A percentile compares a stretch with the other conserved stretches of the same genome.
phyloP scores from a whole-genome alignment of 306 rosid genomes.

The Mimosa bimucronata region DNA sequence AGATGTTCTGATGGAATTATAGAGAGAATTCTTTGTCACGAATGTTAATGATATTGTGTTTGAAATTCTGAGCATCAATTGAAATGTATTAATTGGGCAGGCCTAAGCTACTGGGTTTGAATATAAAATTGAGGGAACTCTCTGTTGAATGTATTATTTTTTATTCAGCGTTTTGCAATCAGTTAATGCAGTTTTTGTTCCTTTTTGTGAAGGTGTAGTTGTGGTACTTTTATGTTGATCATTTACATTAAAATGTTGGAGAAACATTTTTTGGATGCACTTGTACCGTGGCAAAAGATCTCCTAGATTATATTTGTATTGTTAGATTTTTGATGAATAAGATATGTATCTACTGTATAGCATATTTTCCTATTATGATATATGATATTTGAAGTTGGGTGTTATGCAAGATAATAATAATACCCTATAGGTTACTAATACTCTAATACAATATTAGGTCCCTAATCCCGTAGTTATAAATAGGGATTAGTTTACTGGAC shows the following conservation, averaged over 20 bases:
- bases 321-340: slow-evolving; percentile 29
- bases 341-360: not conserved
- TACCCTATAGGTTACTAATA: too few relatives aligned
- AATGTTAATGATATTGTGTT: not conserved
- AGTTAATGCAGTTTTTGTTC: not conserved
- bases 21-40: not conserved
- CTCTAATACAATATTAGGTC: too few relatives aligned
- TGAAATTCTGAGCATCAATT: not conserved
- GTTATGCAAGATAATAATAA: too few relatives aligned
- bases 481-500: too few relatives aligned
- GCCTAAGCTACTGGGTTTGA: not conserved
- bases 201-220: not conserved
- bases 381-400: too few relatives aligned
- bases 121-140: not conserved
- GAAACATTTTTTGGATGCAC: slow-evolving; percentile 22
- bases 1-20: not conserved
- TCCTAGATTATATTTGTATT: slow-evolving; percentile 6
- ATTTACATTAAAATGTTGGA: slow-evolving; percentile 4
- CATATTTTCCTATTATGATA: not conserved
- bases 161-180: not conserved
- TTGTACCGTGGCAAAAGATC: slow-evolving; percentile 16
- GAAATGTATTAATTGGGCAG: not conserved
- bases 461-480: too few relatives aligned
- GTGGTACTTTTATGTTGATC: not conserved
- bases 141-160: not conserved